phyloP scores from a whole-genome alignment of 306 rosid genomes.

The Acmispon strigosus region DNA sequence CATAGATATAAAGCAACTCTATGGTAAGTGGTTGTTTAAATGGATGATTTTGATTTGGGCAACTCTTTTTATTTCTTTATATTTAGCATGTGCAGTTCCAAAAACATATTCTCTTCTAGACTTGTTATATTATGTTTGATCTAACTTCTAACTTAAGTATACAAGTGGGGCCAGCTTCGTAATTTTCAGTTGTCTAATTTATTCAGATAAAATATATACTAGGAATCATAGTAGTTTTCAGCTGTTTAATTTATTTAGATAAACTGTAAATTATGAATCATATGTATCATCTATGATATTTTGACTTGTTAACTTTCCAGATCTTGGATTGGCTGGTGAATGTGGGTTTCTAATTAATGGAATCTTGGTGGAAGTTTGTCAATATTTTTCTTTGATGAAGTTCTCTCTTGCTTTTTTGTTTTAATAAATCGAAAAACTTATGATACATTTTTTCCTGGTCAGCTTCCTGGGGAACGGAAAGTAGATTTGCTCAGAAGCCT shows the following conservation, averaged over 20 bases:
- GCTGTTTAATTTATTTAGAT: neutral
- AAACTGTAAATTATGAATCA: neutral
- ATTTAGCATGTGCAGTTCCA: neutral
- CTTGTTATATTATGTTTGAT: neutral
- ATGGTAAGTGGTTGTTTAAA: neutral
- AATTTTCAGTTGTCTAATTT: neutral
- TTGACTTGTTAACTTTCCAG: neutral
- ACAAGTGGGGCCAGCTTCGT: neutral
- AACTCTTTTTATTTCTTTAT: neutral
- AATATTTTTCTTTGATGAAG: neutral
- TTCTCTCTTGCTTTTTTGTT: neutral
- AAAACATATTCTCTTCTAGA: neutral
- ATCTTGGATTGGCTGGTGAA: neutral
- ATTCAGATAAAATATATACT: neutral
- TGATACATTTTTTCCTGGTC: constrained; percentile 17
- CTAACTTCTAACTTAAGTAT: neutral
- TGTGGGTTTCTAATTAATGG: neutral
- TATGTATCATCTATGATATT: neutral
- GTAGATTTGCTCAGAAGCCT: constrained; percentile 90
- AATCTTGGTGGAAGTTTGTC: constrained; percentile 2
- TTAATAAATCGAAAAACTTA: neutral
- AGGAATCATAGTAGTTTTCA: neutral
- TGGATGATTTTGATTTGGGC: neutral
- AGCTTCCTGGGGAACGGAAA: constrained; percentile 94
- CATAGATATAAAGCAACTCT: neutral